Evolutionary conservation across 139 green algal genomes (phyloP).

Genomic region (Picochlorum sp.): DNA sequence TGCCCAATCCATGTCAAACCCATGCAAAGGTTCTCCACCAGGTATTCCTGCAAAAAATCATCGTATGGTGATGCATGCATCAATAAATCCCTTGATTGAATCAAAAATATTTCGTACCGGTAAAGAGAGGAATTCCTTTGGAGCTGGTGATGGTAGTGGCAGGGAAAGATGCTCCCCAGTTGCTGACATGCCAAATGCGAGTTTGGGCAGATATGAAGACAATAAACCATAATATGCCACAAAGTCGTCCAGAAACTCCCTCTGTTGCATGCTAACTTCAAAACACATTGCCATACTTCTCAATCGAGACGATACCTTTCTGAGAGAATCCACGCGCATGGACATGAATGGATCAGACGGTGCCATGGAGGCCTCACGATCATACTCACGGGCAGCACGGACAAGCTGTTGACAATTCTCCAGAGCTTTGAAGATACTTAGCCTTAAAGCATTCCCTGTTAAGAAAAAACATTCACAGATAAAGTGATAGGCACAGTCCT

Average conservation of each 20-base stretch:
- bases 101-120: slow-evolving; percentile 13
- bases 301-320: not conserved
- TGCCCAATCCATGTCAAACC: slow-evolving; percentile 49
- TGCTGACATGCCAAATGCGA: slow-evolving; percentile 10
- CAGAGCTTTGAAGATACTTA: slow-evolving; percentile 62
- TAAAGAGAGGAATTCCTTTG: slow-evolving; percentile 45
- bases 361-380: slow-evolving; percentile 3
- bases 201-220: slow-evolving; percentile 61
- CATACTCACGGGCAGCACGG: not conserved
- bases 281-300: not conserved
- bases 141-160: slow-evolving; percentile 50
- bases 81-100: too few relatives aligned
- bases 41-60: slow-evolving; percentile 53
- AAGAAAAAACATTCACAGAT: slow-evolving; percentile 97
- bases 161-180: slow-evolving; percentile 23
- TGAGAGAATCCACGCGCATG: not conserved
- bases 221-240: slow-evolving; percentile 61
- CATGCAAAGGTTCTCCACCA: slow-evolving; percentile 79
- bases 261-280: slow-evolving; percentile 14
- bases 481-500: slow-evolving; percentile 65
- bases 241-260: slow-evolving; percentile 38
- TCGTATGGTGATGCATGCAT: slow-evolving; percentile 28
- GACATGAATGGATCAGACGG: not conserved
- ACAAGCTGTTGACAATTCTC: slow-evolving; percentile 14
- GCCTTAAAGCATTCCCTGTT: slow-evolving; percentile 67